Evolutionary conservation across 352 stramenopile genomes (phyloP), one percentile per base, ranked within the genome.

Genomic region (Phytophthora podocarpi): DNA sequence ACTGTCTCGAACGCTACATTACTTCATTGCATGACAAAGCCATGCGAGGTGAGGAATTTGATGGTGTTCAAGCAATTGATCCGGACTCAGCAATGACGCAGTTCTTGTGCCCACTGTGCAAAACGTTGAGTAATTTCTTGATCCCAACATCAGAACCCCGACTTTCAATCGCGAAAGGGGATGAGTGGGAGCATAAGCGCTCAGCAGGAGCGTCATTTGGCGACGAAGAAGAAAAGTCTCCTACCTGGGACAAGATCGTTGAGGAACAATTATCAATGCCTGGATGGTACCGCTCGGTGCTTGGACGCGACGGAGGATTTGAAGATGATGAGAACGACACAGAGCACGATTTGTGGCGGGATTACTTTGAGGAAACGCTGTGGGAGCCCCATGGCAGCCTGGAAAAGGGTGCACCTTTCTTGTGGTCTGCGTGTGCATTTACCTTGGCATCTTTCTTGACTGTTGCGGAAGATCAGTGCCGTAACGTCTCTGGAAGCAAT

Each of bases 71-170:
- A 65, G 87, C 87, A 4, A 94, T 96, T 34, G 87, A 96, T 62
- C 83, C 83, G 8, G 87, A 96, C 58, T 92, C 87, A 34, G 78
- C 82, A 9, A 96, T 96, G 87, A 96, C 82, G 5, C 87, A 98
- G 62, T 98, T 97, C 23, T 59, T 98, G 40, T 98, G 92, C 52
- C 92, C 92, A 8, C 53, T 98, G 43, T 98, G 92, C 69, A 98
- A 98, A 72, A 95, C 78, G 7, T 56, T 98, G 26, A 95, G 87
- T 61, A 98, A 98, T 58, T 93, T 97, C 39, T 66, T 98, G 24
- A 82, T 98, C 26, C 91, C 91, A 21, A 88, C 82, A 7, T 82
- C 80, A 6, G 78, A 90, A 42, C 80, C 82, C 4, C 64, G 67
- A 21, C 45, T 59, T 37, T 69, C 63, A 20, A 66, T 57, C 8